Evolutionary conservation across 169 alveolate genomes (phyloP).

Genomic region (Toxoplasma gondii): DNA sequence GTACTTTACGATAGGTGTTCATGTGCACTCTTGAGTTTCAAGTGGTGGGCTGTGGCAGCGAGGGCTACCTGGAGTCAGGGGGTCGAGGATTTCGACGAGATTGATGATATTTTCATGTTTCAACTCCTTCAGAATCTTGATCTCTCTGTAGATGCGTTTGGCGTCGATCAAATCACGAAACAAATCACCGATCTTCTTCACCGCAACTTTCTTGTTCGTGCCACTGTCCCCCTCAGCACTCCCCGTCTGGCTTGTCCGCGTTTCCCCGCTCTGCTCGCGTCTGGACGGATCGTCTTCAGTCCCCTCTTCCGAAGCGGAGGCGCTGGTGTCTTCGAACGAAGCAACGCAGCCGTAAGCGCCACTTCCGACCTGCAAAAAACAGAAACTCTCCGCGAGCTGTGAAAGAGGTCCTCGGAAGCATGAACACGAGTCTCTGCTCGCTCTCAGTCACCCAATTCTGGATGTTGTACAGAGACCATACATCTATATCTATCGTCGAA

Average conservation of each 20-base stretch:
- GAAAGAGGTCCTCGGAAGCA: too few species aligned
- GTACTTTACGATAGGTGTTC: too few species aligned
- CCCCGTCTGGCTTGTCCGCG: background rate
- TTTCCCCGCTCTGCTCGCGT: background rate
- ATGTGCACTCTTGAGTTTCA: too few species aligned
- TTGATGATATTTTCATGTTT: slow-evolving; percentile 72
- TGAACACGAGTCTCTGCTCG: too few species aligned
- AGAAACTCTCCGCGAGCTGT: too few species aligned
- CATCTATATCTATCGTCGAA: too few species aligned
- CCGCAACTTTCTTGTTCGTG: slow-evolving; percentile 79
- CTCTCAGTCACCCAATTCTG: too few species aligned
- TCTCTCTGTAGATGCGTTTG: slow-evolving; percentile 90
- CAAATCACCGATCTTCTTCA: slow-evolving; percentile 88
- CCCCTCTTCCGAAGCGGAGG: background rate
- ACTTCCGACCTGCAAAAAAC: slow-evolving; percentile 71
- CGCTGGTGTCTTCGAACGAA: slow-evolving; percentile 71
- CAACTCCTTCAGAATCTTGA: slow-evolving; percentile 81
- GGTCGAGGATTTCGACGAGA: slow-evolving; percentile 74
- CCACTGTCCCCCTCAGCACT: background rate
- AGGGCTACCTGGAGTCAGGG: slow-evolving; percentile 57
- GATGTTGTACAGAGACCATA: too few species aligned
- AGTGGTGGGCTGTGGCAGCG: too few species aligned
- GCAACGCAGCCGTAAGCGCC: slow-evolving; percentile 83
- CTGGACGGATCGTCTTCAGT: background rate
- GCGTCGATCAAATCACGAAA: slow-evolving; percentile 91